A percentile compares a stretch with the other conserved stretches of the same genome.
phyloP scores from a whole-genome alignment of 192 early-diverging fungal genomes.

The Phycomyces blakesleeanus region DNA sequence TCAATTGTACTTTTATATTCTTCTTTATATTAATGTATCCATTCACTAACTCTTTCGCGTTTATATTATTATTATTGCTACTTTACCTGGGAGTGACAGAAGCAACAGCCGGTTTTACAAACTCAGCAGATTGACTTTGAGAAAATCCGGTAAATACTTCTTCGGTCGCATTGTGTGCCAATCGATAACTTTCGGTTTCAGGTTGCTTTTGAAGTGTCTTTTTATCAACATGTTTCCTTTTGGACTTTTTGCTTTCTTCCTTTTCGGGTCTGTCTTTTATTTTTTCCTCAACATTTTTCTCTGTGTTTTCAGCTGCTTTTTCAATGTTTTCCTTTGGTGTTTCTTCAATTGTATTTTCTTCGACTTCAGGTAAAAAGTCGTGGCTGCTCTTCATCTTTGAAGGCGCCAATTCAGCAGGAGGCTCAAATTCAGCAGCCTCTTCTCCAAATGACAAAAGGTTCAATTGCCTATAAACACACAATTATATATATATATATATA shows the following conservation, averaged over 20 bases:
- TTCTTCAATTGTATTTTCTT: not conserved
- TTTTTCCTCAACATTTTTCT: constrained; percentile 1
- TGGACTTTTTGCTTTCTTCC: constrained; percentile 28
- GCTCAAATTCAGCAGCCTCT: constrained; percentile 63
- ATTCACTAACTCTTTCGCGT: no score
- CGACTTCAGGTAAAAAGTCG: constrained; percentile 51
- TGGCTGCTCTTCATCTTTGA: constrained; percentile 72
- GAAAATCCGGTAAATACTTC: not conserved
- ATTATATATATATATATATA: no score
- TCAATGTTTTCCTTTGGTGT: not conserved
- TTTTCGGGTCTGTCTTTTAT: not conserved
- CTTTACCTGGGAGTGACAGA: no score
- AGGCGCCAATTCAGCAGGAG: constrained; percentile 16
- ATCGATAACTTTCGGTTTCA: not conserved
- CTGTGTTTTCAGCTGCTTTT: not conserved
- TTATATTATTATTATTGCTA: no score
- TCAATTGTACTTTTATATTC: no score
- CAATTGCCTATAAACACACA: constrained; percentile 53
- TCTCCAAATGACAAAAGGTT: constrained; percentile 88
- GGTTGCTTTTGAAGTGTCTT: not conserved
- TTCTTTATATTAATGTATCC: no score
- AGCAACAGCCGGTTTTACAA: not conserved
- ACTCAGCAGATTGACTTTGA: not conserved
- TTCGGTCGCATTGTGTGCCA: not conserved
- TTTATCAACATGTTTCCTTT: not conserved